phyloP scores from a whole-genome alignment of 768 basidiomycete species.

The Pisolithus orientalis region DNA sequence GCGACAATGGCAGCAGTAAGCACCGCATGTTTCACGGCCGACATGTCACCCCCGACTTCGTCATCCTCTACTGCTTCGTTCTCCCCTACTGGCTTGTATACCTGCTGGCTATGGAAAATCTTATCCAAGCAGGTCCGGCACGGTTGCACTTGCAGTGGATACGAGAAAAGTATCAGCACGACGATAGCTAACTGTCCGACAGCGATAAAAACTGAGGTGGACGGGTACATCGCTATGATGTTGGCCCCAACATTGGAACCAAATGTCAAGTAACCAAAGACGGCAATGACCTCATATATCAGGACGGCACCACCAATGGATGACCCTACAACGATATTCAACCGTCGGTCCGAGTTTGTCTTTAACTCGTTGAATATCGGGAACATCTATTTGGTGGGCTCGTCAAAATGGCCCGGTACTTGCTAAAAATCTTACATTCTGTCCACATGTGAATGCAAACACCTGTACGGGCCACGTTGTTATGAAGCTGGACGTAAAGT shows the following conservation, averaged over 20 bases:
- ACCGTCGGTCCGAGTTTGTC: slow-evolving; percentile 69
- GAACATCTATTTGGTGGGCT: slow-evolving; percentile 55
- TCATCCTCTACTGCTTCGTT: slow-evolving; percentile 53
- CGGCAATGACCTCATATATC: slow-evolving; percentile 83
- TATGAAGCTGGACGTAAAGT: slow-evolving; percentile 72
- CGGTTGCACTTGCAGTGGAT: slow-evolving; percentile 92
- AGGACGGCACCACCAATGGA: slow-evolving; percentile 82
- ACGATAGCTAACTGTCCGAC: slow-evolving; percentile 92
- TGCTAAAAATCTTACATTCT: slow-evolving; percentile 58
- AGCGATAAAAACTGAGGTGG: slow-evolving; percentile 87
- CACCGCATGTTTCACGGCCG: slow-evolving; percentile 56
- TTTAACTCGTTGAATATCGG: slow-evolving; percentile 90
- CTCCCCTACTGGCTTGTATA: slow-evolving; percentile 29
- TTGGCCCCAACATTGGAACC: slow-evolving; percentile 87
- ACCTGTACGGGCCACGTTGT: slow-evolving; percentile 91
- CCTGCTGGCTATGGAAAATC: slow-evolving; percentile 53
- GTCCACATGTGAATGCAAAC: slow-evolving; percentile 88
- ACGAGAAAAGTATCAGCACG: slow-evolving; percentile 83
- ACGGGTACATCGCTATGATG: slow-evolving; percentile 92
- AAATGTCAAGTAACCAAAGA: slow-evolving; percentile 91
- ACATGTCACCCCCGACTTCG: slow-evolving; percentile 50
- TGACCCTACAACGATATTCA: slow-evolving; percentile 83
- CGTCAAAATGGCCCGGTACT: slow-evolving; percentile 5
- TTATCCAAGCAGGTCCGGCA: slow-evolving; percentile 91
- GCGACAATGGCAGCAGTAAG: slow-evolving; percentile 64